Evolutionary conservation across 2,329 filamentous ascomycete genomes (phyloP).

Genomic region (Lecanicillium sp.): DNA sequence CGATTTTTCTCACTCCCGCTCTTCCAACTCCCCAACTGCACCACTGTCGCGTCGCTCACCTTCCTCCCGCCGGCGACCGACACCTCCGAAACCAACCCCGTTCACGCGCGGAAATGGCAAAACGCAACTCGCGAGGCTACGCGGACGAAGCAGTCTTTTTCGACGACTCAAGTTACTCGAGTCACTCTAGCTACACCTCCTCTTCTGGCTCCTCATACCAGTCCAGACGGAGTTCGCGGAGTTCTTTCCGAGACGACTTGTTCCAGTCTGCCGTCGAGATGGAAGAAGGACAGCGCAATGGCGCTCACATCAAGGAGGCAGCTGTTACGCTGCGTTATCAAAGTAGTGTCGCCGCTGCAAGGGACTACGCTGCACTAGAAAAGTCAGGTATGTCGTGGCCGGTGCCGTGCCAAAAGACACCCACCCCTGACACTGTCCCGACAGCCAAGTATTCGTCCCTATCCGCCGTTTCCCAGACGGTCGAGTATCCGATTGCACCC

Average conservation of each 20-base stretch:
- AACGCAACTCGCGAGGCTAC: conserved; percentile 21
- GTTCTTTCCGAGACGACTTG: conserved; percentile 24
- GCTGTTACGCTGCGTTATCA: conserved; percentile 4
- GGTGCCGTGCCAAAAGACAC: background rate
- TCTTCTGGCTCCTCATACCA: conserved; percentile 20
- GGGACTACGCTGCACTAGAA: conserved; percentile 1
- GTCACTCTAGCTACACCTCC: conserved; percentile 11
- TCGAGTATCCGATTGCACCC: conserved; percentile 18
- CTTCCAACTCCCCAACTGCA: background rate
- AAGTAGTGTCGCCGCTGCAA: background rate
- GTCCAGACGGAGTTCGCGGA: conserved; percentile 26
- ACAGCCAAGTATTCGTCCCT: conserved; percentile 3
- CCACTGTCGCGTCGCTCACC: background rate
- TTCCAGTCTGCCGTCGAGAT: conserved; percentile 18
- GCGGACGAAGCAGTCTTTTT: conserved; percentile 17
- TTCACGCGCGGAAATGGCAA: conserved; percentile 18
- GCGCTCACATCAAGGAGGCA: background rate
- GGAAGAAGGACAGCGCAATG: conserved; percentile 19
- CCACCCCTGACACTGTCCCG: background rate
- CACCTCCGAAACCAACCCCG: background rate
- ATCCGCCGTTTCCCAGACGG: conserved; percentile 3
- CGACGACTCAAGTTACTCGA: conserved; percentile 15
- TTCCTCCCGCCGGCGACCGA: background rate
- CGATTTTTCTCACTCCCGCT: background rate
- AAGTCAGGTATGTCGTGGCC: conserved; percentile 9